Conservation (phyloP, 495 filamentous ascomycete species). For the Aeminium ludgeri region DNA sequence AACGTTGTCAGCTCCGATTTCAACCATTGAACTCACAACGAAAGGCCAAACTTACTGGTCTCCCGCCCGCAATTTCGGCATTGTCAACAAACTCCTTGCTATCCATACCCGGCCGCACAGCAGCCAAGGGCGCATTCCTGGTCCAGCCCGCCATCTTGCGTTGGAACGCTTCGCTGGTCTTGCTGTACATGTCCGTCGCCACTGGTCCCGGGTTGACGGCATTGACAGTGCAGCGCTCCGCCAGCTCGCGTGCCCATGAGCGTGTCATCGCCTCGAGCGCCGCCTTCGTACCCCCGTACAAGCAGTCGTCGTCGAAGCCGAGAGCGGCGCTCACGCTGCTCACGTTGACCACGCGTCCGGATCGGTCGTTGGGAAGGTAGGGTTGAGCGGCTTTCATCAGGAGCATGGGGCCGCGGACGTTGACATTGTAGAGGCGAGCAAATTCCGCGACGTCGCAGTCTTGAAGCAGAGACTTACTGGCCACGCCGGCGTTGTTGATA, state of each 20-base stretch:
- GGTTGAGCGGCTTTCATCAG: conserved; percentile 54
- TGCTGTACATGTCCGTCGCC: conserved; percentile 58
- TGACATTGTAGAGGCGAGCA: conserved; percentile 55
- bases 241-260: conserved; percentile 69
- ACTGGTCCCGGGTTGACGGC: conserved; percentile 80
- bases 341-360: conserved; percentile 66
- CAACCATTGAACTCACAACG: too few species aligned
- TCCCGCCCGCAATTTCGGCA: conserved; percentile 45
- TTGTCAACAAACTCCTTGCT: conserved; percentile 42
- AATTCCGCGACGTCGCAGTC: conserved; percentile 45
- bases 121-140: conserved; percentile 50
- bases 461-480: conserved; percentile 41
- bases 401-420: conserved; percentile 73
- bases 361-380: conserved; percentile 54
- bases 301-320: conserved; percentile 52
- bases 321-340: conserved; percentile 50
- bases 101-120: conserved; percentile 37
- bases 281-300: conserved; percentile 82
- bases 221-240: conserved; percentile 66
- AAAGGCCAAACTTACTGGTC: conserved; percentile 30
- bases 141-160: conserved; percentile 37
- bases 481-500: conserved; percentile 74
- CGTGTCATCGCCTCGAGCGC: conserved; percentile 86
- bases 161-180: conserved; percentile 35
- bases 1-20: neutral